phyloP scores from a whole-genome alignment of 805 yeast species.

The Huiozyma sinensis region DNA sequence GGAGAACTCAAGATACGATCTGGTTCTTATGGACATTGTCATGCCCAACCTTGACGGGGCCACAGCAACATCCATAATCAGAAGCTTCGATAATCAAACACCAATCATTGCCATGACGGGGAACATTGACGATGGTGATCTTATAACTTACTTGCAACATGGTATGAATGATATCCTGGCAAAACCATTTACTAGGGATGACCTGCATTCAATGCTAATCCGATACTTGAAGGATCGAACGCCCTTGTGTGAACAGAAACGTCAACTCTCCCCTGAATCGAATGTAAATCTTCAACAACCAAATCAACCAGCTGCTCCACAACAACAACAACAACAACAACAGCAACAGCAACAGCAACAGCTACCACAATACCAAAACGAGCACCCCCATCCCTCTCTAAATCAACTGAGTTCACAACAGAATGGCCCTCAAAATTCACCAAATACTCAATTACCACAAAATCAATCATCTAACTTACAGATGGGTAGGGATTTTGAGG shows the following conservation, averaged over 20 bases:
- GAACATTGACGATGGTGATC: constrained; percentile 71
- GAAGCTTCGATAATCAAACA: constrained; percentile 72
- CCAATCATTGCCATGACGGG: constrained; percentile 96
- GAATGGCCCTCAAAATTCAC: background rate
- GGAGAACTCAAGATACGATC: constrained; percentile 60
- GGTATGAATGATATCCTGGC: constrained; percentile 92
- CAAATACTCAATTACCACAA: background rate
- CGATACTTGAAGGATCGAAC: constrained; percentile 51
- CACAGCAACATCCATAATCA: constrained; percentile 79
- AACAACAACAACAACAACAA: background rate
- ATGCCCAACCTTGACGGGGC: constrained; percentile 87
- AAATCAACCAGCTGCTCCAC: constrained; percentile 1
- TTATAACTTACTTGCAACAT: constrained; percentile 68
- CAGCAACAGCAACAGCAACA: background rate
- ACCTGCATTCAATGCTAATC: constrained; percentile 64
- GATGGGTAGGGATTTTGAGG: background rate
- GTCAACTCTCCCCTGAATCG: background rate
- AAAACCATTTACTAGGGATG: constrained; percentile 87
- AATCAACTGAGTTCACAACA: no score
- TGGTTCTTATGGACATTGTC: constrained; percentile 78
- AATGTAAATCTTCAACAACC: background rate
- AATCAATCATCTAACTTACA: background rate
- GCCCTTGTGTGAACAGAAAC: constrained; percentile 27
- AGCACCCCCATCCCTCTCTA: no score
- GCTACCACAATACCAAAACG: background rate